Conservation (phyloP, 495 filamentous ascomycete genomes). For the Penicillium maclennaniae region DNA sequence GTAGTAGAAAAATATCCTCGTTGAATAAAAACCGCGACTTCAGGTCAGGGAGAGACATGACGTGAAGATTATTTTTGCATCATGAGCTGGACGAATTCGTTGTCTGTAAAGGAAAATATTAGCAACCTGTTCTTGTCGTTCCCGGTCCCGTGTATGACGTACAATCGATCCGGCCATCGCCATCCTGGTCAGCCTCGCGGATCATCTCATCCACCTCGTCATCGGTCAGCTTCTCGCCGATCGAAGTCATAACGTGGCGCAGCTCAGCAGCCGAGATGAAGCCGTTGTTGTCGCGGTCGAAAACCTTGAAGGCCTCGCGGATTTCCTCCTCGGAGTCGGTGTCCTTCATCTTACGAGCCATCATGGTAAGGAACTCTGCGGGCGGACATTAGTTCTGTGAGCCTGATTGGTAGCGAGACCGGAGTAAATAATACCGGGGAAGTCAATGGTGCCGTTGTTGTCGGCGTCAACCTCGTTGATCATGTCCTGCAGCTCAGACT, state of each 20-base stretch:
- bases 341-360: constrained; percentile 99
- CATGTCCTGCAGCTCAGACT: constrained; percentile 99
- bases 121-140: constrained; percentile 3
- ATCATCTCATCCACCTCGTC: constrained; percentile 99
- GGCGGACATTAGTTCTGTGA: constrained; percentile 1
- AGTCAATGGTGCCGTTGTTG: constrained; percentile 99
- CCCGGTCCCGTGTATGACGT: constrained; percentile 12
- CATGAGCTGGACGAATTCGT: constrained; percentile 99
- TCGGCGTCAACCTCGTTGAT: constrained; percentile 99
- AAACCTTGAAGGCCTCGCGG: constrained; percentile 92
- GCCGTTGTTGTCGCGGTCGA: constrained; percentile 98
- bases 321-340: constrained; percentile 99
- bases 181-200: constrained; percentile 97
- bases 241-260: constrained; percentile 98
- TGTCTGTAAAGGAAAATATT: constrained; percentile 56
- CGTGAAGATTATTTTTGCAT: constrained; percentile 86
- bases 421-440: constrained; percentile 67
- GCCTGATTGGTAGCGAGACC: background rate
- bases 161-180: constrained; percentile 98
- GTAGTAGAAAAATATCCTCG: constrained; percentile 21
- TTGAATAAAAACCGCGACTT: constrained; percentile 23
- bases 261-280: constrained; percentile 98
- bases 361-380: constrained; percentile 97
- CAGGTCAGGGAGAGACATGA: constrained; percentile 33
- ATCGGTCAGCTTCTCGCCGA: constrained; percentile 98